Evolutionary conservation across 495 filamentous ascomycete genomes (phyloP), one percentile per base, ranked within the genome.

Genomic region (Penicillium egyptiacum): DNA sequence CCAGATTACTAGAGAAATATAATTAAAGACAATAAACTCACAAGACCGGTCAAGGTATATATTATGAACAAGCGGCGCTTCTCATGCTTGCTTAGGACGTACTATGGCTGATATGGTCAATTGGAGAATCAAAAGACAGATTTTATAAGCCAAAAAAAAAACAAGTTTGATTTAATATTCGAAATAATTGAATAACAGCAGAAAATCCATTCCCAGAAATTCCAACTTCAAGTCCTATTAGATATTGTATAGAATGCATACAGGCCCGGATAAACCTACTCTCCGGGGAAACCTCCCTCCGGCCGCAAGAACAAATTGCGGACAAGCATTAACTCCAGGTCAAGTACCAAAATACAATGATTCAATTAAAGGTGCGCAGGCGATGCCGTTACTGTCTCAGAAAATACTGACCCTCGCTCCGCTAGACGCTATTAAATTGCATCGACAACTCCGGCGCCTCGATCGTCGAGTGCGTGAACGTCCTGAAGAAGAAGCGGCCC

Each of bases 361-460:
- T 98, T 72, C 94, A 98, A 83, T 80, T 98, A 79, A 98, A 98
- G 91, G 94, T 94, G 66, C 45, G 55, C 26, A 49, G 16, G 39
- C 16, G 16, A 28, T 23, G 25, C 19, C 19, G 5, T 17, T 14
- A 37, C 8, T 7, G 37, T 16, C 0, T 20, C 12, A 2, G 1
- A 30, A 26, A 31, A 14, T 58, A 58, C 55, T 60, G 17, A 66
- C 35, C 1, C 1, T 5, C 9, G 14, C 9, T n/a, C 2, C 9
- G 16, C n/a, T 70, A 99, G 95, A 90, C 92, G 75, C 89, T 99
- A 88, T 82, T 98, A 59, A 97, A 91, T 72, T 98, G 95, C 86
- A 97, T 99, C 85, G 95, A 99, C 87, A 99, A 99, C 82, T 97
- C 95, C 48, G 95, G 95, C 69, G 95, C 95, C 65, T 92, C 95